These are phyloP conservation scores for Clonostachys rosea DNA, from an alignment of 2,329 filamentous ascomycete species.

Conservation along the genomic window DNA sequence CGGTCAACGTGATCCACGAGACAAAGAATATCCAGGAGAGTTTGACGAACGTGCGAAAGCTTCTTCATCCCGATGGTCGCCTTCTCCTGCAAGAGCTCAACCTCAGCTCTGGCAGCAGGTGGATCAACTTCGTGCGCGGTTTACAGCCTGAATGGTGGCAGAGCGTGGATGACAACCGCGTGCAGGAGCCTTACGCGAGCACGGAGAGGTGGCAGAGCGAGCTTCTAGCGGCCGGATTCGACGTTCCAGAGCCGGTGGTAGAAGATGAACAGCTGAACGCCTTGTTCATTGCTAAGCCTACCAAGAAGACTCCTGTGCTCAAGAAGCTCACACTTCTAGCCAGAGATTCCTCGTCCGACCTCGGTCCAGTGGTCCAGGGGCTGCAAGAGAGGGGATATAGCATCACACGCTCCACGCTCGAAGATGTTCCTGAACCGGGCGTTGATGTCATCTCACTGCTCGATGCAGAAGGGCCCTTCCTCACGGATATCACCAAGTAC, in stretches of 20 bases:
- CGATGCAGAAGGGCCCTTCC: constrained; percentile 1
- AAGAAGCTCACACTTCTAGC: background rate
- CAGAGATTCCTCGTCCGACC: background rate
- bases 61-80: constrained; percentile 22
- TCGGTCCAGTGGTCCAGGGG: background rate
- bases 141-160: constrained; percentile 26
- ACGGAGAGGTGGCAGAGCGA: constrained; percentile 15
- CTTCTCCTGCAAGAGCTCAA: constrained; percentile 20
- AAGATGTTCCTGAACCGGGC: background rate
- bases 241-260: background rate
- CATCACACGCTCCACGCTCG: background rate
- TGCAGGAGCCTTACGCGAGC: constrained; percentile 15
- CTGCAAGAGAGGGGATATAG: background rate
- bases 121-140: constrained; percentile 20
- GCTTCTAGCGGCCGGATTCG: constrained; percentile 16
- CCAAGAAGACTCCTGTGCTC: background rate
- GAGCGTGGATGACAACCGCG: constrained; percentile 16
- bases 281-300: background rate
- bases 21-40: constrained; percentile 17
- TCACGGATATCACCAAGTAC: background rate
- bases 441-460: constrained; percentile 2
- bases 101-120: constrained; percentile 8
- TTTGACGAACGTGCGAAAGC: constrained; percentile 21
- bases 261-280: background rate
- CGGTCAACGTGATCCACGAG: constrained; percentile 27